These are phyloP conservation scores for Baorangia bicolor DNA, from an alignment of 768 basidiomycete species.

Conservation along the genomic window DNA sequence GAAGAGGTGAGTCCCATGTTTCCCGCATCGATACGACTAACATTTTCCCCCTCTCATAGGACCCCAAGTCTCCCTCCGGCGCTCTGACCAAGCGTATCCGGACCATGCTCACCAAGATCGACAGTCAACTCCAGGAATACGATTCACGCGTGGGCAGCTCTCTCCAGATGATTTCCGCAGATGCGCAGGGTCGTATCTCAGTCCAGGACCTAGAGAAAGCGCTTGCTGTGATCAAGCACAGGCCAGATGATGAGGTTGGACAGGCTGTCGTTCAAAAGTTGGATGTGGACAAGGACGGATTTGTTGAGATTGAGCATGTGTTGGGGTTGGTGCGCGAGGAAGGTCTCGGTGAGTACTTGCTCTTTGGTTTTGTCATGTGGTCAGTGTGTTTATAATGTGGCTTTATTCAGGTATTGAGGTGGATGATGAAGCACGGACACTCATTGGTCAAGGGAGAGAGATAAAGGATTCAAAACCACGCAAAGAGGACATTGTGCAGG, in stretches of 20 bases:
- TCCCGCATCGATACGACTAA: background rate
- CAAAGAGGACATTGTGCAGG: constrained; percentile 94
- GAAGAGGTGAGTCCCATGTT: constrained; percentile 60
- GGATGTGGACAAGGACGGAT: constrained; percentile 95
- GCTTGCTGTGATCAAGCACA: constrained; percentile 89
- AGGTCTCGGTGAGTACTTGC: constrained; percentile 59
- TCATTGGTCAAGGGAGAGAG: constrained; percentile 83
- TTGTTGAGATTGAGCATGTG: constrained; percentile 93
- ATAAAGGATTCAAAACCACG: constrained; percentile 78
- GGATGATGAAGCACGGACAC: constrained; percentile 79
- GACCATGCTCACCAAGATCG: constrained; percentile 93
- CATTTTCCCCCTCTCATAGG: constrained; percentile 37
- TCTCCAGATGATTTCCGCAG: constrained; percentile 82
- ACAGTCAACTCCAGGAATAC: constrained; percentile 87
- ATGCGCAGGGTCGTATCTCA: constrained; percentile 85
- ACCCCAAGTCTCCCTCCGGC: constrained; percentile 76
- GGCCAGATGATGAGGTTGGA: constrained; percentile 85
- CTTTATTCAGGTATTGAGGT: constrained; percentile 65
- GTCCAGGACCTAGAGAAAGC: constrained; percentile 89
- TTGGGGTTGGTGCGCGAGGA: constrained; percentile 85
- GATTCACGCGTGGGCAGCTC: constrained; percentile 84
- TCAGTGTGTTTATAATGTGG: background rate
- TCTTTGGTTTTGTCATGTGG: background rate
- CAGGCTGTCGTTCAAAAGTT: constrained; percentile 87
- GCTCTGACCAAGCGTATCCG: constrained; percentile 96